Evolutionary conservation across 2,329 filamentous ascomycete genomes (phyloP), one percentile per base, ranked within the genome.

Genomic region (Coniochaeta ligniaria): DNA sequence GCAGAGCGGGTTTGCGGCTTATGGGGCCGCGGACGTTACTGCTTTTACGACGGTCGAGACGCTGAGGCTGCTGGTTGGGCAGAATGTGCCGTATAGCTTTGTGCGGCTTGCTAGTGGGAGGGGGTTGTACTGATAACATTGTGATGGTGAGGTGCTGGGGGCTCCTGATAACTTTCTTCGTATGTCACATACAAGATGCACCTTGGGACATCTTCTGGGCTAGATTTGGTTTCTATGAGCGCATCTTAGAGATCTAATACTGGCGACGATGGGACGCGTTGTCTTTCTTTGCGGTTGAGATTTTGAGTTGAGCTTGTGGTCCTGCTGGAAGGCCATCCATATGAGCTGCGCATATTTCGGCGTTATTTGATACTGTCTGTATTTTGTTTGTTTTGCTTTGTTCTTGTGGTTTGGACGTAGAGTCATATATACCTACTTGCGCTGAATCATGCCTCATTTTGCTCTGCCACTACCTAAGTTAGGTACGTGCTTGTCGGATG

Each of bases 11-110:
- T 96, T 92, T 80, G 88, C 87, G 26, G 86, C 89, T 7, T 95
- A 94, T 70, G 89, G 89, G 1, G 84, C 88, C 20, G 89, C 88
- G 26, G 91, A 96, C 72, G 89, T 92, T 35, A 88, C 87, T 60
- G 90, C 91, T 0, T 95, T 92, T 76, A 93, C 90, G 24, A 93
- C 90, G 2, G 91, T 94, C 6, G 90, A 95, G 75, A 94, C 87
- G 57, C 75, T 95, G 60, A 80, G 91, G 65, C 73, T 93, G 62
- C 79, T 96, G 26, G 89, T 94, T 12, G 91, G 91, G 11, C 90
- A 95, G 75, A 95, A 95, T 71, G 90, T 95, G 60, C 90, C 89
- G 6, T 94, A 92, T 74, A 92, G 90, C 74, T 96, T 96, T 76
- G 91, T 95, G 47, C 81, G 90, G 57, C 78, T 95, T 70, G 90